Percentiles rank a stretch among this genome's conserved stretches.
These are phyloP conservation scores for Colletotrichum kahawae DNA, from an alignment of 2,329 filamentous ascomycete species.

Conservation along the genomic window DNA sequence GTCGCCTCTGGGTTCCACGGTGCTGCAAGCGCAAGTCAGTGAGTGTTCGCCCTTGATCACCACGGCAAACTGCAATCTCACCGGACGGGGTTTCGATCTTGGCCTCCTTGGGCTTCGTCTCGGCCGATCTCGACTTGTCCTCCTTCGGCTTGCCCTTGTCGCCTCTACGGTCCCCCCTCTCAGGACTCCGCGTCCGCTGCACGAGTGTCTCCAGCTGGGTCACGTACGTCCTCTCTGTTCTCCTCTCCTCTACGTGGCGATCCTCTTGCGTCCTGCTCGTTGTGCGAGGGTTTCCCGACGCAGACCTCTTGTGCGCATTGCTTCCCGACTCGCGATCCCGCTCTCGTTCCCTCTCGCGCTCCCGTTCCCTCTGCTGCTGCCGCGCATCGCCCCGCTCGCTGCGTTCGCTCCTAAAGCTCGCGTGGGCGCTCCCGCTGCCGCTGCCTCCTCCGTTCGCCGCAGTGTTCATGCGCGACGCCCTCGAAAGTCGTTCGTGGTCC, in stretches of 20 bases:
- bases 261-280: conserved; percentile 49
- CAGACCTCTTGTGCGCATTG: conserved; percentile 59
- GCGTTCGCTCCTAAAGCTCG: conserved; percentile 35
- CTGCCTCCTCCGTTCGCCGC: conserved; percentile 1
- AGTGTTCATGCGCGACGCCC: conserved; percentile 37
- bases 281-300: conserved; percentile 62
- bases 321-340: conserved; percentile 39
- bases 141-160: conserved; percentile 41
- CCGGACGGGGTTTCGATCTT: conserved; percentile 55
- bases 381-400: conserved; percentile 15
- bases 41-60: neutral
- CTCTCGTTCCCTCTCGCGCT: neutral
- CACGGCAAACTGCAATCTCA: conserved; percentile 30
- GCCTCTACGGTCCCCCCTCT: conserved; percentile 52
- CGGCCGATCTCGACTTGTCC: conserved; percentile 46
- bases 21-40: conserved; percentile 32
- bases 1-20: conserved; percentile 83
- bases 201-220: conserved; percentile 68
- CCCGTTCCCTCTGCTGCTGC: conserved; percentile 6
- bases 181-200: conserved; percentile 64
- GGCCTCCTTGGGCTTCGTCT: conserved; percentile 48
- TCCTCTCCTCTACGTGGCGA: conserved; percentile 54
- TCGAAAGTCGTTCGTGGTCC: conserved; percentile 31
- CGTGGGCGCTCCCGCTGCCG: conserved; percentile 25
- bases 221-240: conserved; percentile 61